A percentile compares a stretch with the other conserved stretches of the same genome.
These are phyloP conservation scores for Medicago ruthenica DNA, from an alignment of 306 rosid species.

Conservation along the genomic window DNA sequence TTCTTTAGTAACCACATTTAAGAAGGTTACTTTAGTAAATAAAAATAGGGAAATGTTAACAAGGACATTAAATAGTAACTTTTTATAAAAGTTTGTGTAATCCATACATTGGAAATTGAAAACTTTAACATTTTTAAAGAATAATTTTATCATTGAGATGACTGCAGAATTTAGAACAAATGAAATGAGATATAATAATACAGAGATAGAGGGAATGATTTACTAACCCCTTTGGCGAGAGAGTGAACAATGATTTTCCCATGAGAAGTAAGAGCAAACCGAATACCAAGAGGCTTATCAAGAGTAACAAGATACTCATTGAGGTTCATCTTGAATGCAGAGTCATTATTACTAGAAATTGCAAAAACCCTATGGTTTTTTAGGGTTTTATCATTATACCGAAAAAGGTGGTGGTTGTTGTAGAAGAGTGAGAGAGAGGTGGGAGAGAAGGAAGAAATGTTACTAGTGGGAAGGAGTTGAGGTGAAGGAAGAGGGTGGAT, in stretches of 20 bases:
- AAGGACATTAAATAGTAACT: too few species aligned
- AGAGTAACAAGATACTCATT: constrained; percentile 90
- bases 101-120: too few species aligned
- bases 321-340: constrained; percentile 74
- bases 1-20: too few species aligned
- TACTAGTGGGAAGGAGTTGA: constrained; percentile 8
- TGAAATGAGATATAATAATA: too few species aligned
- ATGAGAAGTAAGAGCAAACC: constrained; percentile 78
- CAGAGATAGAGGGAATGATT: neutral
- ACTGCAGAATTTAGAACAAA: too few species aligned
- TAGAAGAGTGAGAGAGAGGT: constrained; percentile 38
- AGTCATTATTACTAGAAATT: constrained; percentile 39
- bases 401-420: constrained; percentile 24
- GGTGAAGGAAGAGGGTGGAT: constrained; percentile 35
- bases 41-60: too few species aligned
- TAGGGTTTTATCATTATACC: constrained; percentile 43
- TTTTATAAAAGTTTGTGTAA: too few species aligned
- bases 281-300: constrained; percentile 84
- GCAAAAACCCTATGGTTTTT: constrained; percentile 54
- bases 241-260: constrained; percentile 88
- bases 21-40: too few species aligned
- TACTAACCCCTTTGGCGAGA: constrained; percentile 90
- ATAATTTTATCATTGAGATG: too few species aligned
- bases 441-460: constrained; percentile 55
- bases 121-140: too few species aligned